These are phyloP conservation scores for Staphylotrichum tortipilum DNA, from an alignment of 495 filamentous ascomycete genomes.

Conservation along the genomic window DNA sequence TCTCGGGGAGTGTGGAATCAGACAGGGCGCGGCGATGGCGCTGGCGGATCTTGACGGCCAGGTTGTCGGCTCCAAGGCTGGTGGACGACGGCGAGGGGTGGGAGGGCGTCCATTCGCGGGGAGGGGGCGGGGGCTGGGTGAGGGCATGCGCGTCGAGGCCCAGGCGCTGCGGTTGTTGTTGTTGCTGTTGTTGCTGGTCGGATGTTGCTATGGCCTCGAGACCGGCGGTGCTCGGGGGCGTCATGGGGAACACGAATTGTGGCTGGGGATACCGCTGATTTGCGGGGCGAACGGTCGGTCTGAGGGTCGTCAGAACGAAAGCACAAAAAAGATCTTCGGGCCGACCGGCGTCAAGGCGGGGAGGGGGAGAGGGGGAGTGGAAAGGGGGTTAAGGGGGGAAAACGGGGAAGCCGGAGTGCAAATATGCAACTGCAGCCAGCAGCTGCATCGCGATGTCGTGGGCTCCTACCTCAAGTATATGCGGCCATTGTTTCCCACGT, in stretches of 20 bases:
- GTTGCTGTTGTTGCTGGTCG: too few relatives aligned
- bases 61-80: slow-evolving; percentile 13
- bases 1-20: slow-evolving; percentile 39
- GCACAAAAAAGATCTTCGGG: neutral
- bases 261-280: slow-evolving; percentile 52
- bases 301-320: slow-evolving; percentile 28
- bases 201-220: slow-evolving; percentile 37
- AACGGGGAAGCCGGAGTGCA: too few relatives aligned
- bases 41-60: slow-evolving; percentile 27
- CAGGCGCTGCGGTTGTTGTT: slow-evolving; percentile 29
- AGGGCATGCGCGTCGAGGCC: slow-evolving; percentile 27
- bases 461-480: slow-evolving; percentile 93
- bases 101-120: slow-evolving; percentile 34
- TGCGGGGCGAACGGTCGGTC: slow-evolving; percentile 51
- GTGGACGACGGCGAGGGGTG: slow-evolving; percentile 27
- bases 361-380: neutral
- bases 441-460: too few relatives aligned
- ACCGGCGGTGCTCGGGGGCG: slow-evolving; percentile 49
- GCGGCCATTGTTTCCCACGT: slow-evolving; percentile 86
- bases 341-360: neutral
- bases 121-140: slow-evolving; percentile 24
- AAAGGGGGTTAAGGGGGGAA: too few relatives aligned
- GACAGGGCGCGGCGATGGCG: slow-evolving; percentile 42
- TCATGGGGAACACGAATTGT: slow-evolving; percentile 50
- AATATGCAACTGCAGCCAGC: too few relatives aligned